Evolutionary conservation across 331 rosid genomes (phyloP).

Genomic region (Saraca asoca): DNA sequence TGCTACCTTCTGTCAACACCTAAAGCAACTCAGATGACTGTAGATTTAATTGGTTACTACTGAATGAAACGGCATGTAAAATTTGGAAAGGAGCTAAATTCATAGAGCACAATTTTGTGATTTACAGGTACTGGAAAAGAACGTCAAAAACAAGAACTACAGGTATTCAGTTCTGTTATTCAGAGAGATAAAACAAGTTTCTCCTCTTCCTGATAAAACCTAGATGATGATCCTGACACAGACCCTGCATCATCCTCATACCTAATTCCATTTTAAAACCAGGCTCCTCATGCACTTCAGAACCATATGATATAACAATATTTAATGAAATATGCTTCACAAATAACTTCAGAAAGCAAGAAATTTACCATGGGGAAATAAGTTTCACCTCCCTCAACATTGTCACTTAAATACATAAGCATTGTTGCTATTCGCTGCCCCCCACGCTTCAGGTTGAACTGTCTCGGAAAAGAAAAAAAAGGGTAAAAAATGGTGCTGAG

Average conservation of each 20-base stretch:
- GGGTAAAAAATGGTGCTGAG: conserved; percentile 11
- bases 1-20: no score
- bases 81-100: conserved; percentile 10
- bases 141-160: conserved; percentile 4
- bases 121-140: conserved; percentile 16
- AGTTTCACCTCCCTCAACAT: conserved; percentile 96
- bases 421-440: conserved; percentile 97
- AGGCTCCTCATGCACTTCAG: conserved; percentile 26
- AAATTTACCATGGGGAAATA: conserved; percentile 77
- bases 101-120: conserved; percentile 26
- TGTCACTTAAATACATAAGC: conserved; percentile 90
- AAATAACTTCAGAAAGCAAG: conserved; percentile 33
- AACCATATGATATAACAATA: conserved; percentile 24
- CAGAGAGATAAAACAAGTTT: conserved; percentile 25
- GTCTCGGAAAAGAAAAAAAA: conserved; percentile 27
- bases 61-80: conserved; percentile 5
- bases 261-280: conserved; percentile 9
- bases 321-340: conserved; percentile 24
- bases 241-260: conserved; percentile 24
- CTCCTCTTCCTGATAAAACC: conserved; percentile 11
- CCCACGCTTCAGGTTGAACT: conserved; percentile 96
- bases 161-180: background rate
- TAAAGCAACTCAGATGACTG: no score
- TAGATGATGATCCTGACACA: conserved; percentile 10
- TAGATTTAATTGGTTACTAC: background rate